Evolutionary conservation across 2,329 filamentous ascomycete genomes (phyloP).

Genomic region (Polychaeton citri): DNA sequence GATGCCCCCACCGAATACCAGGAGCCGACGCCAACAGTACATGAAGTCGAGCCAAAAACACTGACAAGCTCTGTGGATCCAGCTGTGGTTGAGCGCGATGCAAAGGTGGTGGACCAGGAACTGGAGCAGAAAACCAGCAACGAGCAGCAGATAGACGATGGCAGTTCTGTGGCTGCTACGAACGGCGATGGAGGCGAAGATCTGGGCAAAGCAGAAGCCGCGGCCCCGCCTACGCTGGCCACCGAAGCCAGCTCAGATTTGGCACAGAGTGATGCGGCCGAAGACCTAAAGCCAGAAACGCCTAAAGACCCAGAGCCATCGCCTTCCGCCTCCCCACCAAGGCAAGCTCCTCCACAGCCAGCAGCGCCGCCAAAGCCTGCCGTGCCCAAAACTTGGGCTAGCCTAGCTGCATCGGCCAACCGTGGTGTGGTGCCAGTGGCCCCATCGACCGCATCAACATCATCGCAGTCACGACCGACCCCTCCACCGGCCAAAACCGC

Average conservation of each 20-base stretch:
- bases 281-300: constrained; percentile 38
- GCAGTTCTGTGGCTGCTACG: constrained; percentile 16
- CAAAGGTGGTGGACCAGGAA: constrained; percentile 54
- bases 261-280: constrained; percentile 17
- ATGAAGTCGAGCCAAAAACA: constrained; percentile 18
- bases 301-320: constrained; percentile 51
- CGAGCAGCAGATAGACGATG: constrained; percentile 13
- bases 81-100: constrained; percentile 29
- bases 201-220: constrained; percentile 16
- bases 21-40: constrained; percentile 24
- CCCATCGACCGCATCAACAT: constrained; percentile 16
- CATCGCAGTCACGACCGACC: constrained; percentile 19
- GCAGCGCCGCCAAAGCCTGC: constrained; percentile 42
- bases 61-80: constrained; percentile 23
- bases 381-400: constrained; percentile 58
- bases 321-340: constrained; percentile 30
- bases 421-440: constrained; percentile 30
- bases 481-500: constrained; percentile 5
- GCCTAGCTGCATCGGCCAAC: constrained; percentile 43
- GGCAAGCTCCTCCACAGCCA: constrained; percentile 36
- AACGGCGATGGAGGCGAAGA: constrained; percentile 28
- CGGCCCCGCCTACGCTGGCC: constrained; percentile 22
- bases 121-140: constrained; percentile 48
- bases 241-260: constrained; percentile 17
- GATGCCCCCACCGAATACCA: constrained; percentile 19